A percentile compares a stretch with the other conserved stretches of the same genome.
Evolutionary conservation across 805 yeast species (phyloP).

Genomic region (Cyberlindnera petersonii): DNA sequence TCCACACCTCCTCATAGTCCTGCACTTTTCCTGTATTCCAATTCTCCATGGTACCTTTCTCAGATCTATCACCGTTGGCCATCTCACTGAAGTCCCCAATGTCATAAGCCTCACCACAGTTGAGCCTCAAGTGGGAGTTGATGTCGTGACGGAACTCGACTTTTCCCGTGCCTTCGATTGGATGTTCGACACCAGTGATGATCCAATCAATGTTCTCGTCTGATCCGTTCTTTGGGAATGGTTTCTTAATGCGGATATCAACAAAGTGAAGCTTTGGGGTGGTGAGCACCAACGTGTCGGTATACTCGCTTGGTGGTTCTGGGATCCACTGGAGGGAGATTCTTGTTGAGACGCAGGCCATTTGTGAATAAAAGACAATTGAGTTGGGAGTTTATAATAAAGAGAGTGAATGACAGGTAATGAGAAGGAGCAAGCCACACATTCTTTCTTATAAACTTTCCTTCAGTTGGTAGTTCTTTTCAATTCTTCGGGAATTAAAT

Average conservation of each 20-base stretch:
- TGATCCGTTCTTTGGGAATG: constrained; percentile 9
- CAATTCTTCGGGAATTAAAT: too few relatives aligned
- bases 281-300: constrained; percentile 46
- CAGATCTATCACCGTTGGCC: constrained; percentile 41
- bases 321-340: constrained; percentile 52
- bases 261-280: constrained; percentile 44
- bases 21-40: constrained; percentile 39
- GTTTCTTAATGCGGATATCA: constrained; percentile 37
- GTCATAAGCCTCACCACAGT: constrained; percentile 24
- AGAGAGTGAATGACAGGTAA: too few relatives aligned
- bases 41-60: constrained; percentile 48
- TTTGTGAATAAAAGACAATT: constrained; percentile 3
- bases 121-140: constrained; percentile 21
- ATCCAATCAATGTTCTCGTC: constrained; percentile 28
- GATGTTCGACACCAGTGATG: constrained; percentile 31
- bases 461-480: too few relatives aligned
- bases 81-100: constrained; percentile 41
- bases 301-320: constrained; percentile 36
- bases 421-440: too few relatives aligned
- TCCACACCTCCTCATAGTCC: constrained; percentile 52
- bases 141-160: constrained; percentile 26
- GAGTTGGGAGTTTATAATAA: too few relatives aligned
- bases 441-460: too few relatives aligned
- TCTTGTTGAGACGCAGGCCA: constrained; percentile 38
- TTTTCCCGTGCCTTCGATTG: constrained; percentile 15